Evolutionary conservation across 2,329 filamentous ascomycete genomes (phyloP), one percentile per base, ranked within the genome.

Genomic region (Diaporthe batatas): DNA sequence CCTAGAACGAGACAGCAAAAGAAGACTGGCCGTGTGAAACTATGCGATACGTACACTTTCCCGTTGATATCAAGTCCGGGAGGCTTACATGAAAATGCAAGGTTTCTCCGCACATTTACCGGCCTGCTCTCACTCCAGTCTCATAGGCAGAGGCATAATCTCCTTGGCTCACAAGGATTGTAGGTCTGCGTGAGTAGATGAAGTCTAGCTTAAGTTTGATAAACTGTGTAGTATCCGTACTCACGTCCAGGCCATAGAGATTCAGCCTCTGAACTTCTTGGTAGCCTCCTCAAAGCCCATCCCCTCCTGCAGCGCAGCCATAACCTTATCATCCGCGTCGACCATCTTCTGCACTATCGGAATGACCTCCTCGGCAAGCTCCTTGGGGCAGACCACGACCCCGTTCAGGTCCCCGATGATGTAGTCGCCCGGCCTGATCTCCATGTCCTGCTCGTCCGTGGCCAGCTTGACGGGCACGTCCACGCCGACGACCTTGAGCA

Each of bases 331-430:
- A 71, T 86, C 85, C 1, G 84, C 84, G 64, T 81, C 81, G 29
- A 84, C 81, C 77, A 83, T 81, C 77, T 81, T 81, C 74, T 73
- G 76, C 81, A 85, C 85, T 39, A 85, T 76, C 42, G 81, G 82
- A 36, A 86, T 72, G 5, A 81, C 84, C 75, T 81, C 68, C 74
- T 82, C 82, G 0, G 83, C 84, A 70, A 84, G 74, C 18, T 79
- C 80, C 54, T 72, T 79, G 0, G 84, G 84, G 51, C 86, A 77
- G 12, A 84, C 80, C 1, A 86, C 84, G 0, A 86, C 84, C 11
- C 85, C 84, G 72, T 86, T 85, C n/a, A 84, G 54, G 55, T 86
- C 84, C 0, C 79, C 84, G 11, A 86, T 78, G 6, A 86, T 68
- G 73, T 86, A 86, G 71, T 86, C 85, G 1, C 84, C 84, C 0